Base-by-base conservation (phyloP, 1,284 basidiomycete genomes). In the Puccinia coronata region DNA sequence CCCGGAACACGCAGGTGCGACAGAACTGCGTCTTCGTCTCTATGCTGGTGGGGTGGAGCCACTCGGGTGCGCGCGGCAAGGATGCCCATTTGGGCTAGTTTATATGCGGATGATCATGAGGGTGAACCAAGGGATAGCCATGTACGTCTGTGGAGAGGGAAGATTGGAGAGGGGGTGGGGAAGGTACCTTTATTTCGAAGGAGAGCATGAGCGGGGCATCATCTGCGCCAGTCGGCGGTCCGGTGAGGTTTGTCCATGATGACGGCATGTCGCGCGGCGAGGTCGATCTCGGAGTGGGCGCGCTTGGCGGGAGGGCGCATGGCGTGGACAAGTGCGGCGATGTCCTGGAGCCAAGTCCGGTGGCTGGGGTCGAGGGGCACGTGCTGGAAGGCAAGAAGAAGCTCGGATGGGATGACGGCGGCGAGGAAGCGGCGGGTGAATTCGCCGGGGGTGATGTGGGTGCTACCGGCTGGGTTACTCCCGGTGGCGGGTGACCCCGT, bases 11-110 rank as follows among this genome's bases (percentile, higher is more conserved):
- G 31, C 76, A 79, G 20, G 76, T 79, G 28, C 76, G 76, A 70
- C 76, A 79, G 51, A 69, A 70, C 18, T 36, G 5, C 34, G 31
- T 69, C 67, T 79, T 79, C 28, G 41, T 70, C 2, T 53, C 51
- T 51, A 31, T 8, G 2, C 18, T 53, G 28, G 25, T 25, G 9
- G 63, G 39, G 23, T 69, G 36, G n/a, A 79, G 55, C 4, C 28
- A 31, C 16, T 41, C 28, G 36, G 53, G 49, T 0, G 49, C 23
- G 12, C n/a, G 51, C 18, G 76, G 76, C 9, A 79, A 34, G 11
- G 47, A 70, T 2, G 76, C 47, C 76, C 76, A 79, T 70, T 79
- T 79, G 51, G 76, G 76, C 76, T 79, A 23, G n/a, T 36, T 20
- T 2, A 14, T 47, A 9, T 47, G n/a, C n/a, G n/a, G n/a, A n/a